phyloP scores from a whole-genome alignment of 176 grass and related monocot species.

The Cenchrus americanus region DNA sequence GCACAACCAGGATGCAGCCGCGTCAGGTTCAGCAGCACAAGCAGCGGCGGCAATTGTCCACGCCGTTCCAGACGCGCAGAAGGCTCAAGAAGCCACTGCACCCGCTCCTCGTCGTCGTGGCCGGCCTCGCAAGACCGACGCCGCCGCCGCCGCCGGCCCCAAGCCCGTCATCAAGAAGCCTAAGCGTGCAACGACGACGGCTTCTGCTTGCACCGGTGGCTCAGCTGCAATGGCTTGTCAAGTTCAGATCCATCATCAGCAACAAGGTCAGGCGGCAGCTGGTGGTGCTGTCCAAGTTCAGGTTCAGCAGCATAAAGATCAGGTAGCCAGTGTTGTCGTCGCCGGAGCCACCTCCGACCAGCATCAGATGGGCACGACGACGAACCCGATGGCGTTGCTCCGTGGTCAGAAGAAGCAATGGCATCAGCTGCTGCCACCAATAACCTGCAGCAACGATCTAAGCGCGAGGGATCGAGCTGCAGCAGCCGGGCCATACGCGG shows the following conservation, averaged over 20 bases:
- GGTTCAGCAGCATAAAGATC: not conserved
- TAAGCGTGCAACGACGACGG: not conserved
- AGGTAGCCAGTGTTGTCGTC: not conserved
- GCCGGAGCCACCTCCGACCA: not conserved
- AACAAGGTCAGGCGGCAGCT: not conserved
- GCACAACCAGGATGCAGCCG: no score
- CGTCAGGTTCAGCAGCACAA: no score
- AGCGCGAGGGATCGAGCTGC: not conserved
- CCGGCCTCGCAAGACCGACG: no score
- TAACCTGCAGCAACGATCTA: not conserved
- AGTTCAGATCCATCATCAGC: not conserved
- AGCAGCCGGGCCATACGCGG: not conserved
- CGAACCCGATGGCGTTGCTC: not conserved
- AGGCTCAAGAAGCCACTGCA: no score
- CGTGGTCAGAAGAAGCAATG: not conserved
- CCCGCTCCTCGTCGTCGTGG: no score
- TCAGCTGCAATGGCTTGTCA: not conserved
- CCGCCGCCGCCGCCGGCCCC: no score
- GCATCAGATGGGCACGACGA: not conserved
- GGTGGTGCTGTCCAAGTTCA: not conserved
- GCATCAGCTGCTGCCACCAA: no score
- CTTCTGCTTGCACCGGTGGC: not conserved
- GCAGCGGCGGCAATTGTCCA: no score
- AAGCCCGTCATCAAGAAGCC: no score
- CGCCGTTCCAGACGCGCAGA: no score